A percentile compares a stretch with the other conserved stretches of the same genome.
These are phyloP conservation scores for Trichomonas vaginalis DNA, from an alignment of 208 protist species.

Conservation along the genomic window DNA sequence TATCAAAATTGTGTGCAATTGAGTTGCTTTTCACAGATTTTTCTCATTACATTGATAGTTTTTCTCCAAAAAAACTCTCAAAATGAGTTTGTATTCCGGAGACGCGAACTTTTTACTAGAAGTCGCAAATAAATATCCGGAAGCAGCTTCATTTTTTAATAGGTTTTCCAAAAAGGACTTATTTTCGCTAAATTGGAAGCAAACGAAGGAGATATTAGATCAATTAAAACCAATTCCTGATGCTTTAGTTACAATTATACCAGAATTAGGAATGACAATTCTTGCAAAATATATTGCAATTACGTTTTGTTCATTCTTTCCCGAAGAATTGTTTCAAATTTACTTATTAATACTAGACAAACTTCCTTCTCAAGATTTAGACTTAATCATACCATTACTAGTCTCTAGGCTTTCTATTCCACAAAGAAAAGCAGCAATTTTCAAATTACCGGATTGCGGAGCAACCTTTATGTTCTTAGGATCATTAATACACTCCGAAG, in stretches of 20 bases:
- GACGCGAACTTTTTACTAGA: background rate
- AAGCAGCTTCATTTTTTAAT: background rate
- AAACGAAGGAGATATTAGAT: background rate
- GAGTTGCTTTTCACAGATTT: too few relatives aligned
- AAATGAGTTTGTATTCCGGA: background rate
- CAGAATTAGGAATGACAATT: background rate
- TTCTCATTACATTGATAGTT: too few relatives aligned
- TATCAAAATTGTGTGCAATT: too few relatives aligned
- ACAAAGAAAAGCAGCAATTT: background rate
- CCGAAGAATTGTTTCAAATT: background rate
- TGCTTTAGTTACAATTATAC: background rate
- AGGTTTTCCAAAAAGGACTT: background rate
- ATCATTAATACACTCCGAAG: background rate
- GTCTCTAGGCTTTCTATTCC: background rate
- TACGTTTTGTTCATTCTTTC: background rate
- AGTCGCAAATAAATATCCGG: background rate
- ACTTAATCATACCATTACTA: background rate
- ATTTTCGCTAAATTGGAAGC: background rate
- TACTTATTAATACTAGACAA: background rate
- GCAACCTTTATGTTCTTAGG: background rate
- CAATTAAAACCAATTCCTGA: background rate
- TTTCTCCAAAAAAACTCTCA: background rate
- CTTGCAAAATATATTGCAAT: background rate
- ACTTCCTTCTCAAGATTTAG: background rate
- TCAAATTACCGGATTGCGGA: background rate